Evolutionary conservation across 2,329 filamentous ascomycete species (phyloP).

Genomic region (Sarocladium strictum): DNA sequence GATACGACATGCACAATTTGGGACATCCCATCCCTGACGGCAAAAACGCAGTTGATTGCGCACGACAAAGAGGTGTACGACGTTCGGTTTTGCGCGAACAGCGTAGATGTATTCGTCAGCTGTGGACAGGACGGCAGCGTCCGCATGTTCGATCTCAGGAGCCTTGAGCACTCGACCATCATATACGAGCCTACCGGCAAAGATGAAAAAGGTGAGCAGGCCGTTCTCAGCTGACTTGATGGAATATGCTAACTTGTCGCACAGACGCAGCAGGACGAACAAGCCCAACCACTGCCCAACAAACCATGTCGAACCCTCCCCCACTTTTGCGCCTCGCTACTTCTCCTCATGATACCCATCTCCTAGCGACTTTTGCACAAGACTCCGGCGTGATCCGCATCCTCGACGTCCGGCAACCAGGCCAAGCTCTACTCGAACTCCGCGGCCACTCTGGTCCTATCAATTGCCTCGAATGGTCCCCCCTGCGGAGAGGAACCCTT

Average conservation of each 20-base stretch:
- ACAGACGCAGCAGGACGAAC: conserved; percentile 41
- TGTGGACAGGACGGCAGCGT: conserved; percentile 97
- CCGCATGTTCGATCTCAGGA: conserved; percentile 96
- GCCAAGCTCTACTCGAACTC: conserved; percentile 88
- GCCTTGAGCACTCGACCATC: conserved; percentile 95
- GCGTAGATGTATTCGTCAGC: conserved; percentile 97
- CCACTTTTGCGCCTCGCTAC: conserved; percentile 77
- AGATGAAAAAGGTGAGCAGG: conserved; percentile 58
- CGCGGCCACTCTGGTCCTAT: conserved; percentile 80
- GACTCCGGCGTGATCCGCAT: conserved; percentile 92
- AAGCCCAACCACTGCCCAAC: conserved; percentile 69
- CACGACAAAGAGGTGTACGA: conserved; percentile 99
- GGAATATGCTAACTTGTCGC: not conserved
- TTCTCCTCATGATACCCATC: conserved; percentile 90
- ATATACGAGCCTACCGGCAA: conserved; percentile 97
- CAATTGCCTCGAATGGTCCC: conserved; percentile 96
- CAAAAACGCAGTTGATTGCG: conserved; percentile 96
- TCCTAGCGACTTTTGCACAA: conserved; percentile 93
- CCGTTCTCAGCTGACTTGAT: not conserved
- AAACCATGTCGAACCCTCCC: conserved; percentile 70
- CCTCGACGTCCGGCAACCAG: conserved; percentile 91
- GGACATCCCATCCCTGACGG: conserved; percentile 96
- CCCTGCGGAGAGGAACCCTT: conserved; percentile 75
- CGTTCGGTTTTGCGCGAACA: conserved; percentile 95
- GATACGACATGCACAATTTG: conserved; percentile 99